phyloP scores from a whole-genome alignment of 2,329 filamentous ascomycete genomes.

The Clonostachys byssicola region DNA sequence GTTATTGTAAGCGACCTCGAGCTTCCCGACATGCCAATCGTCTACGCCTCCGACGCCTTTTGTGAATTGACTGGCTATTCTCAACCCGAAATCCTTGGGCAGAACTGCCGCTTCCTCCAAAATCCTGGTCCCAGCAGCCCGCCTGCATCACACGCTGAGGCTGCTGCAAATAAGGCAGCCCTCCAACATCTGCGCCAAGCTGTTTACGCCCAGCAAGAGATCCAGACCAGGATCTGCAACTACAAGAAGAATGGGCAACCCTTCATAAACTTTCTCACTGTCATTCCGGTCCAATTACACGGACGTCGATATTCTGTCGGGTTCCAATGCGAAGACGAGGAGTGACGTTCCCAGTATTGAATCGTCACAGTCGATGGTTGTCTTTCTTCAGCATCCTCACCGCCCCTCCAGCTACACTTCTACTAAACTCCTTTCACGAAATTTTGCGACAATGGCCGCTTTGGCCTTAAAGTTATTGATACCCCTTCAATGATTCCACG shows the following conservation, averaged over 20 bases:
- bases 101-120: conserved; percentile 84
- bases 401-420: neutral
- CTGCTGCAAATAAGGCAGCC: conserved; percentile 36
- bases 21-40: conserved; percentile 70
- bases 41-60: conserved; percentile 82
- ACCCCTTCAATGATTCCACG: too few species aligned
- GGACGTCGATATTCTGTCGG: conserved; percentile 73
- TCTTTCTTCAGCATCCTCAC: neutral
- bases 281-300: conserved; percentile 74
- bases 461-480: too few species aligned
- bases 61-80: conserved; percentile 75
- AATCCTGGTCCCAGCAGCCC: conserved; percentile 51
- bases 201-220: conserved; percentile 36
- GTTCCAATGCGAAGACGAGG: conserved; percentile 63
- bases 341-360: conserved; percentile 23
- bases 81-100: conserved; percentile 67
- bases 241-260: conserved; percentile 76
- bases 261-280: conserved; percentile 81
- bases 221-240: conserved; percentile 61
- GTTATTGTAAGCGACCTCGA: conserved; percentile 78
- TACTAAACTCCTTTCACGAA: too few species aligned
- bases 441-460: too few species aligned
- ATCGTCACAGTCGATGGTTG: neutral
- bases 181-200: conserved; percentile 49
- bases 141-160: conserved; percentile 48